Evolutionary conservation across 257 asterid genomes (phyloP).

Genomic region (Paulownia fortunei): DNA sequence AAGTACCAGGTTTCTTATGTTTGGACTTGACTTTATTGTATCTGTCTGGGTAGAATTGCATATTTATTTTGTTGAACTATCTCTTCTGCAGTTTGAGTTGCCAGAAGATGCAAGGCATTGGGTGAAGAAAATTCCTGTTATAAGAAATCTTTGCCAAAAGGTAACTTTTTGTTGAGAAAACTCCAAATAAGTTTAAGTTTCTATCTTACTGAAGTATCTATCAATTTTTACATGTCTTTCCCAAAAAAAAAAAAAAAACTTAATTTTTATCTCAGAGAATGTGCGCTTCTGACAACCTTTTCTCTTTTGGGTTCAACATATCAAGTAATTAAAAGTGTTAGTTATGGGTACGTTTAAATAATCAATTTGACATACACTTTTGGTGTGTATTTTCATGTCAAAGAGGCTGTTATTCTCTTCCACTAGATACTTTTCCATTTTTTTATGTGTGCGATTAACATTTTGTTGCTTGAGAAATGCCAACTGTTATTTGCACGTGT

Average conservation of each 20-base stretch:
- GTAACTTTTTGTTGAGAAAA: slow-evolving; percentile 39
- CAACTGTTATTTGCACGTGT: background rate
- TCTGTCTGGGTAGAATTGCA: slow-evolving; percentile 1
- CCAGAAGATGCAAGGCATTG: slow-evolving; percentile 65
- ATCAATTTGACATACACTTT: background rate
- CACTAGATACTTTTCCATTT: background rate
- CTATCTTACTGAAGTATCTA: background rate
- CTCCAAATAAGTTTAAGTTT: background rate
- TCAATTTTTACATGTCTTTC: background rate
- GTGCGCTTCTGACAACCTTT: background rate
- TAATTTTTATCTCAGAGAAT: background rate
- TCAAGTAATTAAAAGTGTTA: background rate
- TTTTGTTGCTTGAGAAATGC: background rate
- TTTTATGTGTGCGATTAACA: no score
- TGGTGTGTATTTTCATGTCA: no score
- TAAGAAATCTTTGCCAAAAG: slow-evolving; percentile 88
- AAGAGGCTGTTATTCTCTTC: background rate
- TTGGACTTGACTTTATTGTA: slow-evolving; percentile 23
- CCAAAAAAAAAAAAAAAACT: background rate
- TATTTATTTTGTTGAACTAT: slow-evolving; percentile 18
- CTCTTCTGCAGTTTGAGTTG: slow-evolving; percentile 69
- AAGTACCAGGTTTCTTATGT: slow-evolving; percentile 75
- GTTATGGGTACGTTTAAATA: background rate
- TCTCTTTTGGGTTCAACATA: background rate
- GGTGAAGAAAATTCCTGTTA: slow-evolving; percentile 76